A percentile compares a stretch with the other conserved stretches of the same genome.
These are phyloP conservation scores for Solanum phureja DNA, from an alignment of 257 asterid species.

Conservation along the genomic window DNA sequence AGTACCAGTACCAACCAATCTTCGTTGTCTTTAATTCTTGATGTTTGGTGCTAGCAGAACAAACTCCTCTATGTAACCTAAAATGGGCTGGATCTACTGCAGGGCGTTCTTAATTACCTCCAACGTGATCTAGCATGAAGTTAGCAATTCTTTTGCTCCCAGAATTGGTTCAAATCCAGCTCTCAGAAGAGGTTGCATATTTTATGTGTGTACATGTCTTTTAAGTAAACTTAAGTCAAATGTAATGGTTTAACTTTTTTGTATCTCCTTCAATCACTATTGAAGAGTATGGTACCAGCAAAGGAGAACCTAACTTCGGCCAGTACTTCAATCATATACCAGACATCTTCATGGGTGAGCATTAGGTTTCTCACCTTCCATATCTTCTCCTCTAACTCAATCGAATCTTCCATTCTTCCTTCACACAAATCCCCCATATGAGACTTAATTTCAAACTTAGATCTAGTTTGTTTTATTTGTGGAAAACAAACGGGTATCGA, in stretches of 20 bases:
- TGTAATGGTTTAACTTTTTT: background rate
- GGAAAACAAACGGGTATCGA: too few relatives aligned
- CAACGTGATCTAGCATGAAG: background rate
- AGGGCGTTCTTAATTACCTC: background rate
- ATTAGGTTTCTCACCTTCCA: too few relatives aligned
- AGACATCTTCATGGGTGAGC: too few relatives aligned
- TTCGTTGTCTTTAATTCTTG: background rate
- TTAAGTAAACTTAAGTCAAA: background rate
- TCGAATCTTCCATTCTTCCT: too few relatives aligned
- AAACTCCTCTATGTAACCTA: background rate
- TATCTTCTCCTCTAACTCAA: too few relatives aligned
- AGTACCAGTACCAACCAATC: background rate
- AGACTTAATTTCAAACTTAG: too few relatives aligned
- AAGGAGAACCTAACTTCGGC: too few relatives aligned
- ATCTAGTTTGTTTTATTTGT: too few relatives aligned
- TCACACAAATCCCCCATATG: too few relatives aligned
- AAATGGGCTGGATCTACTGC: background rate
- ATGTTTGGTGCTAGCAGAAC: background rate
- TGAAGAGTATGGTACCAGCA: too few relatives aligned
- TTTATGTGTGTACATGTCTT: background rate
- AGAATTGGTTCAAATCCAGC: background rate
- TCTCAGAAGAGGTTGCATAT: background rate
- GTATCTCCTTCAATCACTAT: too few relatives aligned
- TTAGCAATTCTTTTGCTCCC: background rate
- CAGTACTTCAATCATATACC: too few relatives aligned